Percentiles rank a stretch among this genome's conserved stretches.
phyloP scores from a whole-genome alignment of 2,329 filamentous ascomycete genomes.

The Pseudogymnoascus sp. region DNA sequence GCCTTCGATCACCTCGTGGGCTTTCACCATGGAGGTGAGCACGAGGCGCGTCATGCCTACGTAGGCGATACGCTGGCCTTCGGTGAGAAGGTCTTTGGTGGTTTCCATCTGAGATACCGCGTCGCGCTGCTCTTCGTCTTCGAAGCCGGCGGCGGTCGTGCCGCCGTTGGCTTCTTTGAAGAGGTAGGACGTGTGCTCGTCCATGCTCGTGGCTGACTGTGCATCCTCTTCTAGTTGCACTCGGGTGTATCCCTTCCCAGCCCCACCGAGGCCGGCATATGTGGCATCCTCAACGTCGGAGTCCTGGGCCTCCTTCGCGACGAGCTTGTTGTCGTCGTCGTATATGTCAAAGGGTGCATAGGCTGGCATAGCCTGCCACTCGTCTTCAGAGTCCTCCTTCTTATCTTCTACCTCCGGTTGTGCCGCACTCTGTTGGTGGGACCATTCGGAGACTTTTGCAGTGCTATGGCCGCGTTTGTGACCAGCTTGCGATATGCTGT shows the following conservation, averaged over 20 bases:
- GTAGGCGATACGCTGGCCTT: slow-evolving; percentile 92
- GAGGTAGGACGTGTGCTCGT: slow-evolving; percentile 92
- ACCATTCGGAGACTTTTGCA: slow-evolving; percentile 63
- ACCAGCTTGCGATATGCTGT: neutral
- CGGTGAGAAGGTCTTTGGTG: slow-evolving; percentile 89
- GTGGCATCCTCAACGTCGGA: slow-evolving; percentile 58
- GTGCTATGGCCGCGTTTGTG: slow-evolving; percentile 7
- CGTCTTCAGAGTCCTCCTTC: slow-evolving; percentile 52
- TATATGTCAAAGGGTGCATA: slow-evolving; percentile 92
- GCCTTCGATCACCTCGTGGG: slow-evolving; percentile 50
- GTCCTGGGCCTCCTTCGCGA: slow-evolving; percentile 70
- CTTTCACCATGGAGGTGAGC: slow-evolving; percentile 67
- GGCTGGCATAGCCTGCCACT: slow-evolving; percentile 91
- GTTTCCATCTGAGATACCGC: slow-evolving; percentile 85
- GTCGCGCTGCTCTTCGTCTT: slow-evolving; percentile 78
- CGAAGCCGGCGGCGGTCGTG: slow-evolving; percentile 48
- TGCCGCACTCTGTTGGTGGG: slow-evolving; percentile 66
- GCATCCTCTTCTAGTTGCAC: slow-evolving; percentile 94
- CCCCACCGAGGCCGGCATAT: slow-evolving; percentile 74
- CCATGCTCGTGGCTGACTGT: slow-evolving; percentile 88
- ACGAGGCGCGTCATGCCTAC: slow-evolving; percentile 81
- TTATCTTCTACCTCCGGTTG: slow-evolving; percentile 43
- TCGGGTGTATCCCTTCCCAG: slow-evolving; percentile 88
- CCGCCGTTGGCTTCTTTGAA: slow-evolving; percentile 66
- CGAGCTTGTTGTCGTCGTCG: slow-evolving; percentile 80